A percentile compares a stretch with the other conserved stretches of the same genome.
Conservation (phyloP, 768 basidiomycete species). For the Collybia sordida region DNA sequence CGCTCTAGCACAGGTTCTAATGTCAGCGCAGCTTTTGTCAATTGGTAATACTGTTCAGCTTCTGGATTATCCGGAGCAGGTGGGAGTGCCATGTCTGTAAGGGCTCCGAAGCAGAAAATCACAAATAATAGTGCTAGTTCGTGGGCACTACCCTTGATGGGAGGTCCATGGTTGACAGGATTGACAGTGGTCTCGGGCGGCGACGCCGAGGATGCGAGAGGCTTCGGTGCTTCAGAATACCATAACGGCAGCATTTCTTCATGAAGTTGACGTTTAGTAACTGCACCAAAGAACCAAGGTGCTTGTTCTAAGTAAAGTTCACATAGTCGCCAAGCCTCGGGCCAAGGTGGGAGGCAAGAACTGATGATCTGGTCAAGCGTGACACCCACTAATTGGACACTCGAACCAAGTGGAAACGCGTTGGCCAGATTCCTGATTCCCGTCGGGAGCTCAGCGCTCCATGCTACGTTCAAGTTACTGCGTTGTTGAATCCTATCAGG, state of each 20-base stretch:
- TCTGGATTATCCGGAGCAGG: slow-evolving; percentile 51
- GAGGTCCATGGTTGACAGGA: slow-evolving; percentile 1
- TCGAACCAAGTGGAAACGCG: slow-evolving; percentile 50
- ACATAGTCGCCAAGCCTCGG: slow-evolving; percentile 55
- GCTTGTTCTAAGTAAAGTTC: slow-evolving; percentile 77
- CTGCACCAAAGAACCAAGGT: slow-evolving; percentile 78
- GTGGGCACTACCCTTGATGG: slow-evolving; percentile 38
- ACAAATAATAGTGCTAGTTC: slow-evolving; percentile 65
- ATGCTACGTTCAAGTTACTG: background rate
- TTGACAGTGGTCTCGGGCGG: background rate
- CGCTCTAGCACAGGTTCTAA: slow-evolving; percentile 69
- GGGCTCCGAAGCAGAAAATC: slow-evolving; percentile 60
- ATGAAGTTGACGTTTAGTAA: slow-evolving; percentile 60
- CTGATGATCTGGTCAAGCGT: slow-evolving; percentile 47
- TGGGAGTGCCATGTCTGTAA: slow-evolving; percentile 54
- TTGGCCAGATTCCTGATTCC: slow-evolving; percentile 25
- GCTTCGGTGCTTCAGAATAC: slow-evolving; percentile 49
- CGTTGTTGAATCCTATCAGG: background rate
- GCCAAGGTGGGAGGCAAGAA: slow-evolving; percentile 56
- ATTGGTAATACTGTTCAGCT: slow-evolving; percentile 54
- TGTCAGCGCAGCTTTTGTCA: slow-evolving; percentile 64
- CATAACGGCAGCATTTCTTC: slow-evolving; percentile 66
- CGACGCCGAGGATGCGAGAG: slow-evolving; percentile 5
- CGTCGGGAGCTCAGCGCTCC: slow-evolving; percentile 15
- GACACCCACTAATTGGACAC: slow-evolving; percentile 22